These are phyloP conservation scores for Cladosporium austrohemisphaericum DNA, from an alignment of 2,329 filamentous ascomycete genomes.

Conservation along the genomic window DNA sequence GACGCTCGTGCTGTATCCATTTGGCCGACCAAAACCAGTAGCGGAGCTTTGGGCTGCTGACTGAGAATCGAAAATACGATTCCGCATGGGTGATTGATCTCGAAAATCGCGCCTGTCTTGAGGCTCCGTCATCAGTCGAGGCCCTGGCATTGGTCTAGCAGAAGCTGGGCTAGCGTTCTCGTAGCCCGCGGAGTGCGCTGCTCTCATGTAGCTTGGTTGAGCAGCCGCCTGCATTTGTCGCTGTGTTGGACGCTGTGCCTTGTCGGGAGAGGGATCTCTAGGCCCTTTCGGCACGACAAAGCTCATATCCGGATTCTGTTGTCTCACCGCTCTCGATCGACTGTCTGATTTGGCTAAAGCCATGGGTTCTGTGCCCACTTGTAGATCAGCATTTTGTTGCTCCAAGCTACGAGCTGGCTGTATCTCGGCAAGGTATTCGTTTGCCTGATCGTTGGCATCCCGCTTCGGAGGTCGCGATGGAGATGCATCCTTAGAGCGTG, in stretches of 20 bases:
- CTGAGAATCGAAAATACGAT: slow-evolving; percentile 11
- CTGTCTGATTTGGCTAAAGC: background rate
- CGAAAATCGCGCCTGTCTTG: slow-evolving; percentile 8
- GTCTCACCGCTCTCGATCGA: background rate
- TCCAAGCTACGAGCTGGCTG: background rate
- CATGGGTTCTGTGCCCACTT: background rate
- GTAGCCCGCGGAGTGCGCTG: slow-evolving; percentile 11
- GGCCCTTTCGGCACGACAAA: slow-evolving; percentile 8
- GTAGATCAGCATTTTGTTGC: background rate
- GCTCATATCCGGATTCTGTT: slow-evolving; percentile 3
- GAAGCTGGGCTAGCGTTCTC: background rate
- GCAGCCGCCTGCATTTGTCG: slow-evolving; percentile 2
- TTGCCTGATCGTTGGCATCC: background rate
- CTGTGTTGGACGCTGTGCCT: slow-evolving; percentile 9
- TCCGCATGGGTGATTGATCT: slow-evolving; percentile 21
- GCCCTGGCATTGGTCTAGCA: slow-evolving; percentile 16
- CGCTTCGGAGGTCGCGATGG: background rate
- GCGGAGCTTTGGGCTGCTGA: background rate
- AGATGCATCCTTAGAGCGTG: background rate
- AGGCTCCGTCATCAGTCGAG: slow-evolving; percentile 17
- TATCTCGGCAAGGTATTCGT: background rate
- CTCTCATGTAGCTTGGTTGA: slow-evolving; percentile 18
- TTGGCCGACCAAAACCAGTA: slow-evolving; percentile 11
- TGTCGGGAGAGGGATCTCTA: slow-evolving; percentile 11
- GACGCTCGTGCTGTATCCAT: slow-evolving; percentile 16